phyloP scores from a whole-genome alignment of 2,329 filamentous ascomycete genomes.

The Cladosporium sp. region DNA sequence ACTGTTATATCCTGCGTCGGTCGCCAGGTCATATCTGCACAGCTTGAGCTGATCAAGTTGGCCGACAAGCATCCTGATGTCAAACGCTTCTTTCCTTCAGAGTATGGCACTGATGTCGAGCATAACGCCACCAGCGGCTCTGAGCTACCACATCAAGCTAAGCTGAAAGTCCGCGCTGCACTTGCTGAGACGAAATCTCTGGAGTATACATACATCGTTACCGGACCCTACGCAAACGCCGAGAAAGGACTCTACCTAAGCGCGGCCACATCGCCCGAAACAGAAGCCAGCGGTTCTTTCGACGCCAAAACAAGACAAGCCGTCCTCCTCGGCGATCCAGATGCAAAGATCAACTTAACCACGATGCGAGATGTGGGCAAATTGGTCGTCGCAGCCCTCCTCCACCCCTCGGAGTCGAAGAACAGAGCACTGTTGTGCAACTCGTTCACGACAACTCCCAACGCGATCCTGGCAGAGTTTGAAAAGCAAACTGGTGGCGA shows the following conservation, averaged over 20 bases:
- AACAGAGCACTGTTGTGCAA: conserved; percentile 63
- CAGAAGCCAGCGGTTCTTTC: conserved; percentile 52
- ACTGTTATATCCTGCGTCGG: conserved; percentile 64
- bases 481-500: conserved; percentile 58
- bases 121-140: conserved; percentile 47
- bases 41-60: conserved; percentile 58
- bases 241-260: conserved; percentile 48
- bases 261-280: conserved; percentile 35
- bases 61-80: conserved; percentile 53
- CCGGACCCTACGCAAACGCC: conserved; percentile 62
- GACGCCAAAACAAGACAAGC: conserved; percentile 56
- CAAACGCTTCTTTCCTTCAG: conserved; percentile 63
- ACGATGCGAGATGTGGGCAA: conserved; percentile 69
- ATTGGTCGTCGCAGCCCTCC: conserved; percentile 59
- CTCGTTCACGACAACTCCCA: conserved; percentile 64
- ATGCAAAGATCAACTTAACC: conserved; percentile 62
- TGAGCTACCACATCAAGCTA: conserved; percentile 66
- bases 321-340: conserved; percentile 58
- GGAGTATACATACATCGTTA: conserved; percentile 64
- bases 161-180: conserved; percentile 63
- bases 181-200: conserved; percentile 52
- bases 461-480: conserved; percentile 61
- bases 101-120: conserved; percentile 64
- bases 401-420: conserved; percentile 50
- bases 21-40: conserved; percentile 56